These are phyloP conservation scores for Naegleria gruberi DNA, from an alignment of 208 protist genomes.

Conservation along the genomic window DNA sequence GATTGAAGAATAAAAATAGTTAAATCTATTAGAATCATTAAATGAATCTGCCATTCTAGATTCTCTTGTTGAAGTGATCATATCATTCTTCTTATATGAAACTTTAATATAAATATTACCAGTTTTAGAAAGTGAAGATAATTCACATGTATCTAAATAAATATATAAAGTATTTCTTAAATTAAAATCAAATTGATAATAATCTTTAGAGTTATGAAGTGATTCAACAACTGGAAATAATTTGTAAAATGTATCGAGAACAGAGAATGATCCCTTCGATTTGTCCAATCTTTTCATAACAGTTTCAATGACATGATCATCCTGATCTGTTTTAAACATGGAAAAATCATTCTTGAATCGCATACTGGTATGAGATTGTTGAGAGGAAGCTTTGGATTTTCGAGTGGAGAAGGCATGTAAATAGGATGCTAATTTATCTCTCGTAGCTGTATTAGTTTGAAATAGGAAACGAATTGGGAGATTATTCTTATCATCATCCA, in stretches of 20 bases:
- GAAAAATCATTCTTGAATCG: neutral
- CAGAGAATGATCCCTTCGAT: neutral
- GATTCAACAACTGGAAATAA: neutral
- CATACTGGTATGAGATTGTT: neutral
- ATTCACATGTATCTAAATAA: neutral
- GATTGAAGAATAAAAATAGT: neutral
- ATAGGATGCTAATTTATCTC: neutral
- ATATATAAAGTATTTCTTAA: neutral
- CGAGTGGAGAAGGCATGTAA: neutral
- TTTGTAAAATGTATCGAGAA: neutral
- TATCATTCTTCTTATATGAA: neutral
- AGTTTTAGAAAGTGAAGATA: neutral
- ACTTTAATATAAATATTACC: neutral
- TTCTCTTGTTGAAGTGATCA: neutral
- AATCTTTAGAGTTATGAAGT: neutral
- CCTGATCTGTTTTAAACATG: neutral
- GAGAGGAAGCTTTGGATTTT: neutral
- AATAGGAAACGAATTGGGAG: neutral
- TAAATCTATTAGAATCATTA: neutral
- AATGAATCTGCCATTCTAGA: neutral
- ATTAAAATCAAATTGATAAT: neutral
- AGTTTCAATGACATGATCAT: neutral
- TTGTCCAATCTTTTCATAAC: neutral
- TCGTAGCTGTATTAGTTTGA: neutral
- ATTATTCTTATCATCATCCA: neutral